Percentiles rank a stretch among this genome's conserved stretches.
These are phyloP conservation scores for Silybum marianum DNA, from an alignment of 129 eudicot species.

Conservation along the genomic window DNA sequence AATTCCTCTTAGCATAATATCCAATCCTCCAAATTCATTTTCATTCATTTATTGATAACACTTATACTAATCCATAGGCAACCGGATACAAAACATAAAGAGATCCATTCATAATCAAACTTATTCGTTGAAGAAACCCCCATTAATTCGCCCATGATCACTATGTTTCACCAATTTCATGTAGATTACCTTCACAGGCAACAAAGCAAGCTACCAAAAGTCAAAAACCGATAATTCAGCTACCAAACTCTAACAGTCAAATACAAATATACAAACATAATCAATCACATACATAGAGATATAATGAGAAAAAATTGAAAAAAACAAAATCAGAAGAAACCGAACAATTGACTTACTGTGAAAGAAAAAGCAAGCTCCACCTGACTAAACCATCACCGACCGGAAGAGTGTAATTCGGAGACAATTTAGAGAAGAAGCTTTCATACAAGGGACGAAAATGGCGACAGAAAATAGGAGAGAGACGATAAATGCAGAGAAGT, in stretches of 20 bases:
- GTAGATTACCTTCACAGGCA: conserved; percentile 23
- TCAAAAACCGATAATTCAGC: not conserved
- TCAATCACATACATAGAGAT: conserved; percentile 20
- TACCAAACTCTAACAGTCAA: conserved; percentile 22
- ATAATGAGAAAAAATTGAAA: not conserved
- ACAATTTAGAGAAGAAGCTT: conserved; percentile 15
- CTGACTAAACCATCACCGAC: conserved; percentile 26
- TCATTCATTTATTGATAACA: not conserved
- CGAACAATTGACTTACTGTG: conserved; percentile 19
- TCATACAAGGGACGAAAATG: conserved; percentile 32
- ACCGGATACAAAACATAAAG: not conserved
- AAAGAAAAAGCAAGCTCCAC: conserved; percentile 9
- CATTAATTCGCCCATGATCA: not conserved
- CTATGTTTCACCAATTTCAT: conserved; percentile 16
- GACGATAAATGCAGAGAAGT: conserved; percentile 8
- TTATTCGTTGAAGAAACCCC: not conserved
- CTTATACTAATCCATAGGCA: not conserved
- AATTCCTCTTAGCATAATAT: not conserved
- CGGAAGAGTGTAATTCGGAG: conserved; percentile 32
- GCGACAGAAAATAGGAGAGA: conserved; percentile 26
- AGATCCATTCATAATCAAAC: conserved; percentile 9
- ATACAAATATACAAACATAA: conserved; percentile 19
- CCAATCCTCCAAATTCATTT: conserved; percentile 7
- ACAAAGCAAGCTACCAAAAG: conserved; percentile 4
- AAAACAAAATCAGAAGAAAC: not conserved